These are phyloP conservation scores for Fusarium avenaceum DNA, from an alignment of 2,329 filamentous ascomycete species.

Conservation along the genomic window DNA sequence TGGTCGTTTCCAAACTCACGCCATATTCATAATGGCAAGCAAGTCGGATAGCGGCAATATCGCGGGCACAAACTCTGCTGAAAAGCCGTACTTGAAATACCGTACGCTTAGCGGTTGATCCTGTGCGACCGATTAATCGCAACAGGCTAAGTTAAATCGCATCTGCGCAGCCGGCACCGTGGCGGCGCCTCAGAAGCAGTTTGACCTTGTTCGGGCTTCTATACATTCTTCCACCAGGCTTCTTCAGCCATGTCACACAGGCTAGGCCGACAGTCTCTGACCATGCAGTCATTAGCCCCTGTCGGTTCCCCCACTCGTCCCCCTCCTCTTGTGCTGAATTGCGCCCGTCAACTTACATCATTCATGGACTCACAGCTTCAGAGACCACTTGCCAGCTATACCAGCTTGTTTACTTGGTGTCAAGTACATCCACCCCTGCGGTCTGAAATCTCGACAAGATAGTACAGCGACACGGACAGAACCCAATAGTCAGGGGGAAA, in stretches of 20 bases:
- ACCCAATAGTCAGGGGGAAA: conserved; percentile 24
- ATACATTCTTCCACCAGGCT: conserved; percentile 49
- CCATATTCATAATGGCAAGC: conserved; percentile 40
- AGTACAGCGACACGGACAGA: conserved; percentile 22
- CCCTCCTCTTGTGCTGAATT: conserved; percentile 31
- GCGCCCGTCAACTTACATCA: conserved; percentile 49
- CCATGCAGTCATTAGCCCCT: conserved; percentile 29
- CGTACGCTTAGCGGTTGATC: conserved; percentile 24
- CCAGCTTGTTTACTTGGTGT: conserved; percentile 29
- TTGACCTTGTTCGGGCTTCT: conserved; percentile 40
- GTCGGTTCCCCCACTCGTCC: conserved; percentile 42
- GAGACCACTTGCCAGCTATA: conserved; percentile 17
- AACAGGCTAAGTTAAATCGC: conserved; percentile 14
- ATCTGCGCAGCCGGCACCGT: conserved; percentile 31
- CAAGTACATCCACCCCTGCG: conserved; percentile 19
- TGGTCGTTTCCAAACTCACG: conserved; percentile 37
- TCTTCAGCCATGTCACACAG: conserved; percentile 31
- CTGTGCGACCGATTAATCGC: conserved; percentile 18
- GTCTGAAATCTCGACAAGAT: conserved; percentile 28
- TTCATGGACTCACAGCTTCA: conserved; percentile 45
- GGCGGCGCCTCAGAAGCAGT: conserved; percentile 30
- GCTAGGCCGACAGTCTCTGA: conserved; percentile 30
- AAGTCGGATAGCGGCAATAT: conserved; percentile 35
- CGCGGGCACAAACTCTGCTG: conserved; percentile 18
- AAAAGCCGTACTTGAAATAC: not conserved